phyloP scores from a whole-genome alignment of 2,329 filamentous ascomycete genomes.

The Botrytis cinerea region DNA sequence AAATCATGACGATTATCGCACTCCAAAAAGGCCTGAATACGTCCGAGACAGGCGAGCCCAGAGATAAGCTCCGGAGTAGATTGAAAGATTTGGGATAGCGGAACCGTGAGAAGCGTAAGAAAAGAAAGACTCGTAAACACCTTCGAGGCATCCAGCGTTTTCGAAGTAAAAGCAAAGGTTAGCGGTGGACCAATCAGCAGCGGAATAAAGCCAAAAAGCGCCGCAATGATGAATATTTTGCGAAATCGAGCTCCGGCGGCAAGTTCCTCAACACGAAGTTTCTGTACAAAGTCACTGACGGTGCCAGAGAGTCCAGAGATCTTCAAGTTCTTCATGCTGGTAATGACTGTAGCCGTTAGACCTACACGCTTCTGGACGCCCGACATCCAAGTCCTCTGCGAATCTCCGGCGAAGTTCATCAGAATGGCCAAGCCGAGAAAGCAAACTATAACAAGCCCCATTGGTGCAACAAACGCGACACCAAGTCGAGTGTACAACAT shows the following conservation, averaged over 20 bases:
- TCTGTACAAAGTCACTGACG: slow-evolving; percentile 41
- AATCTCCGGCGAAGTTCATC: slow-evolving; percentile 26
- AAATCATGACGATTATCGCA: background rate
- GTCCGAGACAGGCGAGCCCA: slow-evolving; percentile 21
- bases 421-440: slow-evolving; percentile 32
- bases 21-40: background rate
- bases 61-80: slow-evolving; percentile 29
- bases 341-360: slow-evolving; percentile 39
- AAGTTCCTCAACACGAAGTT: slow-evolving; percentile 43
- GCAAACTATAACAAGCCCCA: slow-evolving; percentile 46
- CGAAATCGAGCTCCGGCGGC: slow-evolving; percentile 37
- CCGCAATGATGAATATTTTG: slow-evolving; percentile 24
- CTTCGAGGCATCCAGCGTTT: slow-evolving; percentile 26
- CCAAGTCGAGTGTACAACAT: slow-evolving; percentile 38
- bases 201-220: slow-evolving; percentile 29
- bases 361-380: slow-evolving; percentile 13
- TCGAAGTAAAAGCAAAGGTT: slow-evolving; percentile 30
- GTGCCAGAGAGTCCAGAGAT: slow-evolving; percentile 43
- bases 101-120: slow-evolving; percentile 31
- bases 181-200: slow-evolving; percentile 27
- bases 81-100: slow-evolving; percentile 31
- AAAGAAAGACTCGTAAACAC: slow-evolving; percentile 32
- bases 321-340: slow-evolving; percentile 46
- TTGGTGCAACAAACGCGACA: slow-evolving; percentile 43
- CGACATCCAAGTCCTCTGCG: slow-evolving; percentile 31